Evolutionary conservation across 169 alveolate genomes (phyloP).

Genomic region (Plasmodium malariae): DNA sequence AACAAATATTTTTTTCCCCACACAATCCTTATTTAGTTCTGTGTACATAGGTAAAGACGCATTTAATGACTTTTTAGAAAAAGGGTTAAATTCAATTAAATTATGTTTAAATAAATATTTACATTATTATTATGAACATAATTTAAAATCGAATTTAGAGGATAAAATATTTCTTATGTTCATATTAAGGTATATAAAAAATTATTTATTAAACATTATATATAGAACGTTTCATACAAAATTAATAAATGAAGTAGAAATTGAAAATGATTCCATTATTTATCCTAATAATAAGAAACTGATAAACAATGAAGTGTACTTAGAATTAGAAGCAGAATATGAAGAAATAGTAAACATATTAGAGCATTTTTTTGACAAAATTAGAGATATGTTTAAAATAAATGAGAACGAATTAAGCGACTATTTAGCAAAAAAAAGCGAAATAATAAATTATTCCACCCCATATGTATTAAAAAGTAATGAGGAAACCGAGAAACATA

Average conservation of each 20-base stretch:
- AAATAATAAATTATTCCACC: constrained; percentile 51
- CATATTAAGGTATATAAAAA: constrained; percentile 46
- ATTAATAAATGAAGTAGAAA: constrained; percentile 51
- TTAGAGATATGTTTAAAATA: constrained; percentile 35
- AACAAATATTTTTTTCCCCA: constrained; percentile 47
- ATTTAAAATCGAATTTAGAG: constrained; percentile 24
- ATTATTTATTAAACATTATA: constrained; percentile 46
- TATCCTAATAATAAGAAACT: constrained; percentile 15
- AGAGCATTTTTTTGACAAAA: constrained; percentile 39
- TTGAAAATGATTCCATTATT: constrained; percentile 45
- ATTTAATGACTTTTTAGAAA: constrained; percentile 60
- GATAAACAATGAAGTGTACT: constrained; percentile 20
- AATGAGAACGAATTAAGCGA: constrained; percentile 29
- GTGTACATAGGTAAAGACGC: constrained; percentile 69
- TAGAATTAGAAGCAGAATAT: constrained; percentile 53
- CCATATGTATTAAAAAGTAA: constrained; percentile 61
- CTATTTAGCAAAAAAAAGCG: constrained; percentile 23
- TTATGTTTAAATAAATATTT: constrained; percentile 50
- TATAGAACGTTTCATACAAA: constrained; percentile 58
- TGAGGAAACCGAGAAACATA: constrained; percentile 64
- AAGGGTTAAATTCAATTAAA: constrained; percentile 42
- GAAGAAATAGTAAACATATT: constrained; percentile 59
- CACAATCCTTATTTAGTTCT: constrained; percentile 17
- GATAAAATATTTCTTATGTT: constrained; percentile 66
- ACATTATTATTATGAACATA: constrained; percentile 37